Conservation (phyloP, 441 rosid genomes). For the Lepidium campestre region DNA sequence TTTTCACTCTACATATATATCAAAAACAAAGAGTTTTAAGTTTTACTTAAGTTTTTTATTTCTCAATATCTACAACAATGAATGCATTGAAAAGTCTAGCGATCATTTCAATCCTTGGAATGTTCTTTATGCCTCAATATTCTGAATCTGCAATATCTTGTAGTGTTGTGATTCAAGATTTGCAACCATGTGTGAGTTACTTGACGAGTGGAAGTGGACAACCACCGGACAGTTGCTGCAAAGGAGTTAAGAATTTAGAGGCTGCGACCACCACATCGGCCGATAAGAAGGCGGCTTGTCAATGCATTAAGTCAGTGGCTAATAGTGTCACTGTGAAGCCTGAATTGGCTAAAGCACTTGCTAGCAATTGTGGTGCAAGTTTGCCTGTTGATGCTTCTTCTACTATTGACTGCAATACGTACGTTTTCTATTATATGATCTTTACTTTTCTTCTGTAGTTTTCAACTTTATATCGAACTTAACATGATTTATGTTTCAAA, state of each 20-base stretch:
- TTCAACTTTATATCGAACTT: no score
- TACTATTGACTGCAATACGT: slow-evolving; percentile 68
- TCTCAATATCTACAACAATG: background rate
- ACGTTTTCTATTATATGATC: slow-evolving; percentile 6
- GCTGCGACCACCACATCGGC: slow-evolving; percentile 43
- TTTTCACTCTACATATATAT: background rate
- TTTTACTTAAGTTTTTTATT: background rate
- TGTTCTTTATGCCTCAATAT: slow-evolving; percentile 23
- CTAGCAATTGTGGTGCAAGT: slow-evolving; percentile 56
- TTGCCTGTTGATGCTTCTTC: slow-evolving; percentile 55
- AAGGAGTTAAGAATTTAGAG: slow-evolving; percentile 50
- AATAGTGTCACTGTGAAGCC: slow-evolving; percentile 46
- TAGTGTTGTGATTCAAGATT: slow-evolving; percentile 52
- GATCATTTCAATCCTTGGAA: background rate
- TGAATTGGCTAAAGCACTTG: slow-evolving; percentile 59
- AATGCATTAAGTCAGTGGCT: slow-evolving; percentile 66
- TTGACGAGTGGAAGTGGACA: slow-evolving; percentile 56
- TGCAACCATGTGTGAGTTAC: slow-evolving; percentile 72
- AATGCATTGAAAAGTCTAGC: slow-evolving; percentile 2
- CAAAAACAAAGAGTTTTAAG: background rate
- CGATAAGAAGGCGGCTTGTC: slow-evolving; percentile 66
- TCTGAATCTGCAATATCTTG: slow-evolving; percentile 57
- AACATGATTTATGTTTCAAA: no score
- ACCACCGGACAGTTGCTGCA: slow-evolving; percentile 66
- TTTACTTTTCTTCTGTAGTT: background rate